Evolutionary conservation across 345 rosid genomes (phyloP).

Genomic region (Aquilaria malaccensis): DNA sequence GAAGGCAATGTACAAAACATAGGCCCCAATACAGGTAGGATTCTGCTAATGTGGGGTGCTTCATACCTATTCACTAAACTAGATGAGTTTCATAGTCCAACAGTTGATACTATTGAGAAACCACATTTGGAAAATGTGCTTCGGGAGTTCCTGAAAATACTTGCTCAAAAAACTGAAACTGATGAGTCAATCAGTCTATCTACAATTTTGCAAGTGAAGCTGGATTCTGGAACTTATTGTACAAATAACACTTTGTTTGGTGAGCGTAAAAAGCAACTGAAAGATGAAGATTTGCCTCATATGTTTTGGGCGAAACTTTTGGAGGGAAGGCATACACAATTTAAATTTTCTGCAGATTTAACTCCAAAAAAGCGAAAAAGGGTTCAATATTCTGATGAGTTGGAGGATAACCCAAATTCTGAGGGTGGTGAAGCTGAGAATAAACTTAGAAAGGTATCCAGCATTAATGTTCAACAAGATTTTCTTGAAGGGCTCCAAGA

Average conservation of each 20-base stretch:
- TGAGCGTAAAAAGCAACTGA: conserved; percentile 40
- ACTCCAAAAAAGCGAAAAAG: conserved; percentile 67
- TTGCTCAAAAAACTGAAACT: conserved; percentile 34
- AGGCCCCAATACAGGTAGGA: conserved; percentile 34
- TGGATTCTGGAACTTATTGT: conserved; percentile 39
- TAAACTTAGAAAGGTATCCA: conserved; percentile 44
- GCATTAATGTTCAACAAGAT: conserved; percentile 20
- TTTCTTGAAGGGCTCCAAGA: conserved; percentile 11
- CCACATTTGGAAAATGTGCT: conserved; percentile 33
- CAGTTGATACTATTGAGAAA: conserved; percentile 27
- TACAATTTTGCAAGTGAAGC: conserved; percentile 51
- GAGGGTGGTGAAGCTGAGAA: conserved; percentile 32
- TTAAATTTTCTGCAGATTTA: conserved; percentile 53
- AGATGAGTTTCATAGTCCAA: conserved; percentile 49
- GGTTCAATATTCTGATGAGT: conserved; percentile 28
- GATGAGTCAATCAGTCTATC: conserved; percentile 25
- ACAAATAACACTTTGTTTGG: conserved; percentile 44
- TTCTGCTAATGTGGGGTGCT: conserved; percentile 85
- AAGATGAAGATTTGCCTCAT: conserved; percentile 48
- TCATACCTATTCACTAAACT: conserved; percentile 52
- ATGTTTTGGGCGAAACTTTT: conserved; percentile 67
- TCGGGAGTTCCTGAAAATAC: conserved; percentile 45
- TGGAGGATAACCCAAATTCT: conserved; percentile 16
- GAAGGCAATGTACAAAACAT: conserved; percentile 37
- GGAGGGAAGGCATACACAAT: conserved; percentile 46